Percentiles rank a stretch among this genome's conserved stretches.
phyloP scores from a whole-genome alignment of 352 stramenopile species.

The Globisporangium canariense region DNA sequence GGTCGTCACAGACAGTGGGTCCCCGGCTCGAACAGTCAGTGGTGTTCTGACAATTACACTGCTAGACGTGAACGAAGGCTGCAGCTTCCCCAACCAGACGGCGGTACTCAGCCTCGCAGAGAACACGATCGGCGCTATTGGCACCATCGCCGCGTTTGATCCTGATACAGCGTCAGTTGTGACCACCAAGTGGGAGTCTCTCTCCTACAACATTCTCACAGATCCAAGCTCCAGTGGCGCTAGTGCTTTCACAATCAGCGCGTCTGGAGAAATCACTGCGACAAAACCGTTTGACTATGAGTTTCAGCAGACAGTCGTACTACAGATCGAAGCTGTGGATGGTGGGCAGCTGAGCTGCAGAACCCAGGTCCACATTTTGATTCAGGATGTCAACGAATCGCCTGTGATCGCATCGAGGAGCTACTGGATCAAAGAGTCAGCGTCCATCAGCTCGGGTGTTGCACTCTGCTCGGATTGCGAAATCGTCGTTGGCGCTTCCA shows the following conservation, averaged over 20 bases:
- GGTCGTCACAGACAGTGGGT: slow-evolving; percentile 3
- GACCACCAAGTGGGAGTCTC: slow-evolving; percentile 4
- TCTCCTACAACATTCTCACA: slow-evolving; percentile 4
- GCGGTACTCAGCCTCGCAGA: background rate
- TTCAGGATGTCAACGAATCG: slow-evolving; percentile 34
- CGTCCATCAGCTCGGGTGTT: slow-evolving; percentile 8
- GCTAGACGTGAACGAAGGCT: slow-evolving; percentile 7
- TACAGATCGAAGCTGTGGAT: slow-evolving; percentile 6
- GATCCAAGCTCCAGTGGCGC: background rate
- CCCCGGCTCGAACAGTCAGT: background rate
- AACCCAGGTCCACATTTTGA: background rate
- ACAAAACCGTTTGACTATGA: slow-evolving; percentile 9
- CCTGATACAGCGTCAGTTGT: background rate
- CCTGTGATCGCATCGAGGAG: slow-evolving; percentile 25
- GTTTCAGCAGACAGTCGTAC: background rate
- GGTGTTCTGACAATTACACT: slow-evolving; percentile 1
- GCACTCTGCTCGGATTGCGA: slow-evolving; percentile 17
- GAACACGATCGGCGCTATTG: background rate
- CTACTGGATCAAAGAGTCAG: slow-evolving; percentile 46
- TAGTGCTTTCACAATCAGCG: slow-evolving; percentile 2
- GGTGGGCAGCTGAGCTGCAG: background rate
- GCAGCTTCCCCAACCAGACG: background rate
- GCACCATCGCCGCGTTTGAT: background rate
- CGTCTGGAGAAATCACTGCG: background rate
- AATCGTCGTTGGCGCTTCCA: slow-evolving; percentile 14